Conservation (phyloP, 2,329 filamentous ascomycete species). For the Ophiocordyceps polyrhachis-furcata region DNA sequence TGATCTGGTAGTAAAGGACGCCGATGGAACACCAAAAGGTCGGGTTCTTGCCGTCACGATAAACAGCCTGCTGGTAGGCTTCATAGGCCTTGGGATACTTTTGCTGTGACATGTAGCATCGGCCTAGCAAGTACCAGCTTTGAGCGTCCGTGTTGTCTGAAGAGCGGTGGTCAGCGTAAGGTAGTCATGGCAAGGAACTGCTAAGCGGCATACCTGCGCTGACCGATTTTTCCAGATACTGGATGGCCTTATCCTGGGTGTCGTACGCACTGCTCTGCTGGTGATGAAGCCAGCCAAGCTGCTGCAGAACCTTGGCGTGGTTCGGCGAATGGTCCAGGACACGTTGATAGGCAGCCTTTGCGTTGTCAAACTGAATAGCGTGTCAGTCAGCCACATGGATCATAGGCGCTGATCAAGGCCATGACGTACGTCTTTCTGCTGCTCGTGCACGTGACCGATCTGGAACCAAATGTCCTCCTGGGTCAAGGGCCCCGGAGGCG, state of each 20-base stretch:
- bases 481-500: conserved; percentile 78
- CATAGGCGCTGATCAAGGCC: neutral
- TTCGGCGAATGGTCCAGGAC: conserved; percentile 89
- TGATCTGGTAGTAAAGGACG: conserved; percentile 98
- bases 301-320: conserved; percentile 94
- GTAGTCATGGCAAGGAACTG: too few species aligned
- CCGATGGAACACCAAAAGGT: conserved; percentile 99
- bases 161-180: conserved; percentile 9
- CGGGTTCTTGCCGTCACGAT: conserved; percentile 90
- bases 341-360: conserved; percentile 79
- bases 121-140: conserved; percentile 94
- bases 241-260: conserved; percentile 89
- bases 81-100: conserved; percentile 98
- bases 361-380: conserved; percentile 61
- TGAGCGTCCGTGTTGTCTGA: conserved; percentile 85
- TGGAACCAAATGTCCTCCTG: conserved; percentile 99
- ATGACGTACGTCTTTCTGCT: conserved; percentile 84
- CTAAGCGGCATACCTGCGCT: conserved; percentile 44
- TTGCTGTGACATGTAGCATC: conserved; percentile 98
- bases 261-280: conserved; percentile 83
- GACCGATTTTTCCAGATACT: conserved; percentile 94
- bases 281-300: conserved; percentile 94
- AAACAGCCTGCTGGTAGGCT: conserved; percentile 95
- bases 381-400: neutral
- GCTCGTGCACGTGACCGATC: conserved; percentile 95